Percentiles rank a stretch among this genome's conserved stretches.
Evolutionary conservation across 75 land plant species (phyloP).

Genomic region (Larix kaempferi): DNA sequence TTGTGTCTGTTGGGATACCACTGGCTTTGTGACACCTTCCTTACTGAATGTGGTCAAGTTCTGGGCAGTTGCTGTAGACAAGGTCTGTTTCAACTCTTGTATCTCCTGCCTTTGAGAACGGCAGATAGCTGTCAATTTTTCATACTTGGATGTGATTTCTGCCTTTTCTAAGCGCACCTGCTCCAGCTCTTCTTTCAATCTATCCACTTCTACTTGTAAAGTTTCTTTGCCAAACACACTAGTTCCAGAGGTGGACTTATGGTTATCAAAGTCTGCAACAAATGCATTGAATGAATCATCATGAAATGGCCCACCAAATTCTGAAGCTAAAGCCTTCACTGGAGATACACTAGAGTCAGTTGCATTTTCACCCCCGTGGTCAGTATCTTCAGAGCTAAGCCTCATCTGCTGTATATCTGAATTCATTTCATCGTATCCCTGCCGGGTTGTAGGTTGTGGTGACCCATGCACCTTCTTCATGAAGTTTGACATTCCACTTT

Average conservation of each 20-base stretch:
- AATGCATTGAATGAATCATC: slow-evolving; percentile 68
- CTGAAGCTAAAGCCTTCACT: slow-evolving; percentile 13
- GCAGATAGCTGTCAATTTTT: slow-evolving; percentile 91
- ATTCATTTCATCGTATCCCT: slow-evolving; percentile 22
- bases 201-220: slow-evolving; percentile 58
- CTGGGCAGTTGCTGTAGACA: slow-evolving; percentile 34
- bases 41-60: slow-evolving; percentile 23
- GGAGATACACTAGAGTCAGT: not conserved
- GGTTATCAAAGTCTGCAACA: slow-evolving; percentile 76
- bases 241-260: slow-evolving; percentile 23
- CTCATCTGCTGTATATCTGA: slow-evolving; percentile 39
- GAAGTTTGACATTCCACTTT: slow-evolving; percentile 14
- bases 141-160: slow-evolving; percentile 77
- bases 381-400: slow-evolving; percentile 33
- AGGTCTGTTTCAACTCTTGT: slow-evolving; percentile 78
- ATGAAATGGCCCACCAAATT: slow-evolving; percentile 17
- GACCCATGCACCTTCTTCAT: slow-evolving; percentile 11
- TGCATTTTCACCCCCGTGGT: slow-evolving; percentile 15
- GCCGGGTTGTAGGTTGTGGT: slow-evolving; percentile 16
- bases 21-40: slow-evolving; percentile 16
- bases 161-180: slow-evolving; percentile 64
- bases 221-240: slow-evolving; percentile 18
- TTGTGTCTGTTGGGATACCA: not conserved
- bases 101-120: slow-evolving; percentile 94
- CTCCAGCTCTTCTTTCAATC: slow-evolving; percentile 62